phyloP scores from a whole-genome alignment of 192 early-diverging fungal genomes.

The Backusella parvicylindrica region DNA sequence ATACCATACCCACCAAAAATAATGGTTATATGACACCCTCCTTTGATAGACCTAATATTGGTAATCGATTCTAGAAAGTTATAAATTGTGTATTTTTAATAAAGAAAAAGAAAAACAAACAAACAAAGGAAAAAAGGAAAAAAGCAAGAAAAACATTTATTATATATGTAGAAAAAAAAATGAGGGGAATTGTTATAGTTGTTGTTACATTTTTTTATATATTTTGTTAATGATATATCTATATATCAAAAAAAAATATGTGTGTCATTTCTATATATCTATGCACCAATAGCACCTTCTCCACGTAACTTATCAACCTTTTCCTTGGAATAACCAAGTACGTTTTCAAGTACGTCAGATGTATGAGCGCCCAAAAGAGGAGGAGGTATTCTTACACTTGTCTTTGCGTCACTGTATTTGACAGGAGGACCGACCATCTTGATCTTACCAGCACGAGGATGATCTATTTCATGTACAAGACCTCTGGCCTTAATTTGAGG shows the following conservation, averaged over 20 bases:
- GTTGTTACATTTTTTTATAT: background rate
- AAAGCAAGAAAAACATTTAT: background rate
- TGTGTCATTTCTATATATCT: background rate
- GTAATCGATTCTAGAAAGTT: constrained; percentile 5
- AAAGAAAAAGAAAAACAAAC: background rate
- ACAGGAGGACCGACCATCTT: constrained; percentile 74
- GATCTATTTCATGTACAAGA: constrained; percentile 79
- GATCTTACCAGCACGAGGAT: constrained; percentile 76
- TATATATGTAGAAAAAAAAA: background rate
- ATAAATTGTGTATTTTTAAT: background rate
- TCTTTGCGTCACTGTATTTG: constrained; percentile 67
- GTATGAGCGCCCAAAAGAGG: constrained; percentile 90
- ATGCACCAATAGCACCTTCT: constrained; percentile 36
- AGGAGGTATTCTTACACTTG: constrained; percentile 69
- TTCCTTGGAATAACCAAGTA: constrained; percentile 61
- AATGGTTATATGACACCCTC: background rate
- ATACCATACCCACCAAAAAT: background rate
- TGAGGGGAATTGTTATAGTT: background rate
- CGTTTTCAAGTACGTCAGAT: constrained; percentile 59
- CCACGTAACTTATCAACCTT: constrained; percentile 48
- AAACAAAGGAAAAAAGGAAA: background rate
- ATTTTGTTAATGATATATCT: background rate
- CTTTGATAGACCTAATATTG: constrained; percentile 9
- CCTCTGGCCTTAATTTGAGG: constrained; percentile 64
- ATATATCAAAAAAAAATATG: too few relatives aligned